phyloP scores from a whole-genome alignment of 345 rosid genomes.

The Camelina sativa region DNA sequence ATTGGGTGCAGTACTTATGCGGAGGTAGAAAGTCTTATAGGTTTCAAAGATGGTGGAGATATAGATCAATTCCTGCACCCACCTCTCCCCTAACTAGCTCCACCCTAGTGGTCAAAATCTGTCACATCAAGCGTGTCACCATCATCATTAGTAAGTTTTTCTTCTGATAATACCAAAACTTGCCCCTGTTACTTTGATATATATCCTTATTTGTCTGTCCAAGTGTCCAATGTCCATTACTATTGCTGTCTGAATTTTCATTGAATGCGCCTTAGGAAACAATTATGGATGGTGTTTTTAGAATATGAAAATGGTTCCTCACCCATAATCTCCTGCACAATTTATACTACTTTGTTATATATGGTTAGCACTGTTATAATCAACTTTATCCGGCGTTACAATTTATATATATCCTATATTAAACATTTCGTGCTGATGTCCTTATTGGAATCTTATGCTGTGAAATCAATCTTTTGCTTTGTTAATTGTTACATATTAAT shows the following conservation, averaged over 20 bases:
- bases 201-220: slow-evolving; percentile 26
- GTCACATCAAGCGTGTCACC: slow-evolving; percentile 38
- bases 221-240: slow-evolving; percentile 7
- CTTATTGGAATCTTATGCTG: slow-evolving; percentile 5
- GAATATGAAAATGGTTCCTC: slow-evolving; percentile 2
- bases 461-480: too few relatives aligned
- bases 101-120: slow-evolving; percentile 31
- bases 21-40: slow-evolving; percentile 38
- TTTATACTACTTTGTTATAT: background rate
- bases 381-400: background rate
- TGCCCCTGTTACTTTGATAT: slow-evolving; percentile 28
- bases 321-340: background rate
- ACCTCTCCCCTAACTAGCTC: slow-evolving; percentile 48
- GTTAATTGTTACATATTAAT: background rate
- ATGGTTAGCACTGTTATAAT: background rate
- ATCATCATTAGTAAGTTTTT: slow-evolving; percentile 34
- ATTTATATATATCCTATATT: background rate
- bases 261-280: background rate
- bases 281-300: slow-evolving; percentile 5
- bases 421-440: background rate
- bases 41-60: slow-evolving; percentile 46
- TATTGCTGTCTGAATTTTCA: slow-evolving; percentile 21
- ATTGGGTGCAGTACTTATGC: slow-evolving; percentile 33
- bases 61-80: slow-evolving; percentile 44
- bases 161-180: slow-evolving; percentile 33